Conservation (phyloP, 495 filamentous ascomycete species). For the Aspergillus cavernicola region DNA sequence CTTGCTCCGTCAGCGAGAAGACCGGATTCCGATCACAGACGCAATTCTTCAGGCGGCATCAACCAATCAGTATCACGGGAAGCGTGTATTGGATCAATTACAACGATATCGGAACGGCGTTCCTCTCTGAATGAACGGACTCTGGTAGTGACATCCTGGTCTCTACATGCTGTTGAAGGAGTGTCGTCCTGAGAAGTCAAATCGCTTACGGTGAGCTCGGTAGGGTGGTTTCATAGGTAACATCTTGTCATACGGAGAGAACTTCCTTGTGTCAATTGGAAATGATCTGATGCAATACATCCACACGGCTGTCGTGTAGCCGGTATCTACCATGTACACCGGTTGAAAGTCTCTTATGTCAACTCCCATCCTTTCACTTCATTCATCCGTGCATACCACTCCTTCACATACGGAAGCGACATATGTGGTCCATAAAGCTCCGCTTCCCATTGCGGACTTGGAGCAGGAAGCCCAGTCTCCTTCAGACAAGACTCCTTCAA, state of each 20-base stretch:
- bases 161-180: no score
- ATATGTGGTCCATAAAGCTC: constrained; percentile 35
- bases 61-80: neutral
- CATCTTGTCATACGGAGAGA: no score
- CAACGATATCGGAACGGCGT: neutral
- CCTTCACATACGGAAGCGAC: constrained; percentile 29
- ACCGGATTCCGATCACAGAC: neutral
- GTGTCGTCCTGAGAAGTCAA: no score
- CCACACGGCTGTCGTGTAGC: no score
- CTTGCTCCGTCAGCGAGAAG: neutral
- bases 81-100: neutral
- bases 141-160: no score
- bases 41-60: neutral
- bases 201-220: no score
- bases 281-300: no score
- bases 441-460: constrained; percentile 34
- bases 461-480: constrained; percentile 37
- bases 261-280: no score
- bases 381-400: constrained; percentile 30
- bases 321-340: no score
- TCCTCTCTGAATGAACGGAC: no score
- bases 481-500: constrained; percentile 29
- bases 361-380: constrained; percentile 20
- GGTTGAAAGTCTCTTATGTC: no score
- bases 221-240: no score